Conservation (phyloP, 805 yeast genomes). For the Maudiozyma serrabonitensis region DNA sequence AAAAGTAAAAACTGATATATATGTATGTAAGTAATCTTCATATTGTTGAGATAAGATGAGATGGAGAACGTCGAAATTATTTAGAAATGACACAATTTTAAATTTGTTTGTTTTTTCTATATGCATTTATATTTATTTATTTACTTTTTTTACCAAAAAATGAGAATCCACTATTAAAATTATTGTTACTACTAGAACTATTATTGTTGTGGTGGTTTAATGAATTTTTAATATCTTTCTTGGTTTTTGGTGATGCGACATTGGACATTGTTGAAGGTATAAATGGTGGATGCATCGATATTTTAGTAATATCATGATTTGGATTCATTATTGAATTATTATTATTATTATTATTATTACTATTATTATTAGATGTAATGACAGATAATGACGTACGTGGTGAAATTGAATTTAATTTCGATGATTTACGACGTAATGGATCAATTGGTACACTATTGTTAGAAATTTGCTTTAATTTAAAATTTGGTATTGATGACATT, state of each 20-base stretch:
- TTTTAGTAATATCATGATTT: neutral
- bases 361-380: neutral
- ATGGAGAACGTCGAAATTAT: too few relatives aligned
- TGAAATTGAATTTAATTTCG: constrained; percentile 8
- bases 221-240: constrained; percentile 4
- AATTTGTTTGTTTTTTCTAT: neutral
- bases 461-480: constrained; percentile 4
- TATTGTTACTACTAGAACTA: neutral
- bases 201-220: neutral
- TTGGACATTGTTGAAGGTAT: constrained; percentile 8
- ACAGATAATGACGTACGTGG: constrained; percentile 14
- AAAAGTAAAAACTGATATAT: neutral
- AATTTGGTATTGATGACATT: neutral
- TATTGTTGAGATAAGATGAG: too few relatives aligned
- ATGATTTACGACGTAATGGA: constrained; percentile 6
- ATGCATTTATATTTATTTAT: neutral
- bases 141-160: constrained; percentile 16
- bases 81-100: too few relatives aligned
- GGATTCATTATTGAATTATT: neutral
- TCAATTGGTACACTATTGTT: neutral
- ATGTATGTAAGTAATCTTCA: too few relatives aligned
- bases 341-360: neutral
- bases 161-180: constrained; percentile 8
- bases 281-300: constrained; percentile 12
- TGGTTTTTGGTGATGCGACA: constrained; percentile 5